Evolutionary conservation across 2,329 filamentous ascomycete species (phyloP), one percentile per base, ranked within the genome.

Genomic region (Colletotrichum tamarilloi): DNA sequence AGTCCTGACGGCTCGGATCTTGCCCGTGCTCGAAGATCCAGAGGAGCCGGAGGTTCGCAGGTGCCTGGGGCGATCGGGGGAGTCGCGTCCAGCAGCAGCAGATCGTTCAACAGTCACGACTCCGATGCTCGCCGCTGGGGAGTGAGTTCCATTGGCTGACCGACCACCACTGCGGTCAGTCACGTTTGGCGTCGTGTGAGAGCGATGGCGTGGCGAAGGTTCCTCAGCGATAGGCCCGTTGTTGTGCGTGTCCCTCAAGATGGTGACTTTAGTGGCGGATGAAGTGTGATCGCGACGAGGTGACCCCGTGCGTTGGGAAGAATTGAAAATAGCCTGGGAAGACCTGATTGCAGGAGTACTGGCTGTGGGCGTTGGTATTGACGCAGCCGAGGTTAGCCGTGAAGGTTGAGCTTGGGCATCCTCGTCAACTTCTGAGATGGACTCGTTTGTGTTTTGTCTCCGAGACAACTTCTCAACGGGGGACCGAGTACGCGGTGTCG

Each of bases 21-120:
- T 90, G 72, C 82, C 84, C 2, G 86, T 84, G 5, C 81, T 82
- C 0, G 89, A 88, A 0, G 87, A 88, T 1, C 83, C 83, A 7
- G 87, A 87, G 0, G 89, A 90, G 2, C 85, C 87, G 9, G 87
- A 87, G 9, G 85, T 86, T 63, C 87, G 85, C 26, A 83, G 82
- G 24, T 83, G 81, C 7, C 85, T 83, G 38, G 79, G 71, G 26
- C 59, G 74, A 11, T 76, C 73, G 2, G 69, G 57, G 7, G 74
- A 76, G 24, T 76, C 73, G 11, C 62, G 69, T 2, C 69, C 63
- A 42, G 65, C 68, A 9, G 65, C 68, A 7, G 46, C 32, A 22
- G 71, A 46, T 11, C 81, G 82, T 62, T 87, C 85, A 28, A 84
- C 80, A 1, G 85, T 82, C 4, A 84, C 79, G 66, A 81, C 80